These are phyloP conservation scores for Coemansia sp. DNA, from an alignment of 192 early-diverging fungal species.

Conservation along the genomic window DNA sequence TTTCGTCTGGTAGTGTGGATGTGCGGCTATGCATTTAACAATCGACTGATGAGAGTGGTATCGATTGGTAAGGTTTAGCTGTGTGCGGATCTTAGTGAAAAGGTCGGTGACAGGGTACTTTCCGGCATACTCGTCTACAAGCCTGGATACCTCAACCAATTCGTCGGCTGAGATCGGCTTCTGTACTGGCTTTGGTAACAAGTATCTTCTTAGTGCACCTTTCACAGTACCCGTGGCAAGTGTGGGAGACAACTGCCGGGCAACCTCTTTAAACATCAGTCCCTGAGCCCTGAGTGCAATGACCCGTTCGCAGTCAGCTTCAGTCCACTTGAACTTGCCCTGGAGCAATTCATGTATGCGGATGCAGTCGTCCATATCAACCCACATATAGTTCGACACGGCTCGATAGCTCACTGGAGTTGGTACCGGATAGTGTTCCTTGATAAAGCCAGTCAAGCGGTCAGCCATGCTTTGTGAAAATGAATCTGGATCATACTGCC, in stretches of 20 bases:
- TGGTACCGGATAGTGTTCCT: slow-evolving; percentile 17
- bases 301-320: neutral
- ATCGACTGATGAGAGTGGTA: neutral
- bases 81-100: neutral
- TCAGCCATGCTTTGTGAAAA: slow-evolving; percentile 16
- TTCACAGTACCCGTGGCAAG: neutral
- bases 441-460: slow-evolving; percentile 18
- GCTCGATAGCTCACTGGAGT: slow-evolving; percentile 9
- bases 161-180: neutral
- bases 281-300: slow-evolving; percentile 8
- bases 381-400: slow-evolving; percentile 36
- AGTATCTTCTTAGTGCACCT: neutral
- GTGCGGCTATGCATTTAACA: neutral
- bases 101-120: neutral
- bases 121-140: neutral
- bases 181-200: neutral
- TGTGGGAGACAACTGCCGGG: slow-evolving; percentile 13
- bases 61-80: neutral
- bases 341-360: slow-evolving; percentile 8
- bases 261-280: slow-evolving; percentile 9
- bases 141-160: neutral
- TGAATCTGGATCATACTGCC: slow-evolving; percentile 15
- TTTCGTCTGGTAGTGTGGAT: neutral
- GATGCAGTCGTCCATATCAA: slow-evolving; percentile 17
- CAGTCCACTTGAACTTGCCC: slow-evolving; percentile 20